Percentiles rank a stretch among this genome's conserved stretches.
These are phyloP conservation scores for Sporobolomyces pararoseus DNA, from an alignment of 768 basidiomycete genomes.

Conservation along the genomic window DNA sequence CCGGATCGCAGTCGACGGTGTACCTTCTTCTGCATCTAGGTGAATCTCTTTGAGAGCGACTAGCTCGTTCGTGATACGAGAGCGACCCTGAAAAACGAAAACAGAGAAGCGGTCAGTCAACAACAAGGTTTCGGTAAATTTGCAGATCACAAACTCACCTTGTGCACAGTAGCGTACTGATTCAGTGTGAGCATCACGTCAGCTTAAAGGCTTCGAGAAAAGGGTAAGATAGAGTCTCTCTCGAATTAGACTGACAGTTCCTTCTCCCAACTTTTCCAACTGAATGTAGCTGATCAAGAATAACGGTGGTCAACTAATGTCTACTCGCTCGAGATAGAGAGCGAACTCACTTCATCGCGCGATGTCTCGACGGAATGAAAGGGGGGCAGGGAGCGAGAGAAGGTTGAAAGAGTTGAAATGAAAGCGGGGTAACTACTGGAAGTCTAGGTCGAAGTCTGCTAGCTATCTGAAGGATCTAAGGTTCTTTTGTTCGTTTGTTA, in stretches of 20 bases:
- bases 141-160: constrained; percentile 45
- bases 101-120: neutral
- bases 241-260: constrained; percentile 41
- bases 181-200: no score
- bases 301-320: neutral
- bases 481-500: no score
- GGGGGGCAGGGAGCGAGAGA: neutral
- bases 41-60: constrained; percentile 99
- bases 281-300: constrained; percentile 57
- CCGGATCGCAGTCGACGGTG: constrained; percentile 95
- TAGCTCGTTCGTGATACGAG: constrained; percentile 94
- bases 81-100: constrained; percentile 66
- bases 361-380: neutral
- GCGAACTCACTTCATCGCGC: constrained; percentile 10
- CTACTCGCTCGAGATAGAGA: neutral
- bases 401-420: neutral
- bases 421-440: no score
- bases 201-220: no score
- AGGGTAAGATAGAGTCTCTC: constrained; percentile 12
- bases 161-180: constrained; percentile 54
- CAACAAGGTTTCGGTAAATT: neutral
- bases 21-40: constrained; percentile 98
- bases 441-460: no score
- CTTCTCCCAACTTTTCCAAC: constrained; percentile 55
- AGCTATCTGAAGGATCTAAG: no score